These are phyloP conservation scores for Hyphodiscus hymeniophilus DNA, from an alignment of 495 filamentous ascomycete species.

Conservation along the genomic window DNA sequence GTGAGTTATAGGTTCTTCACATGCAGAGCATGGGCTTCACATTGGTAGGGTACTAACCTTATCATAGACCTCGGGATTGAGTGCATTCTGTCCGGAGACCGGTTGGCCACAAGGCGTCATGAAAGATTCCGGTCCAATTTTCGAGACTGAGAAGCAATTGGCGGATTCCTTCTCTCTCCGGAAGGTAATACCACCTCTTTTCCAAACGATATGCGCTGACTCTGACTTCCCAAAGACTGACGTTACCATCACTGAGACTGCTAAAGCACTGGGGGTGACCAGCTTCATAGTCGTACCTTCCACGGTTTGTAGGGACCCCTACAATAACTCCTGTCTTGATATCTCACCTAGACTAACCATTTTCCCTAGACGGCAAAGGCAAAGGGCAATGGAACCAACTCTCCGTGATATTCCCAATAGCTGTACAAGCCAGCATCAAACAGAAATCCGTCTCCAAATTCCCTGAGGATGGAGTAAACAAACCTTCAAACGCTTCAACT, in stretches of 20 bases:
- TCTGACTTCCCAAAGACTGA: conserved; percentile 21
- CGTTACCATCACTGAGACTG: conserved; percentile 22
- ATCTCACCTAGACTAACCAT: conserved; percentile 13
- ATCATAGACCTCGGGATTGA: conserved; percentile 24
- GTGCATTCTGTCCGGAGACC: conserved; percentile 22
- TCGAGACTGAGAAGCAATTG: conserved; percentile 25
- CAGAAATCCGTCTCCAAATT: conserved; percentile 31
- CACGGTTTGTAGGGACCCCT: conserved; percentile 25
- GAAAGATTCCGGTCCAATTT: conserved; percentile 26
- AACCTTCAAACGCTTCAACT: conserved; percentile 16
- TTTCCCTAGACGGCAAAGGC: conserved; percentile 28
- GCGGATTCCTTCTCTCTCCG: conserved; percentile 21
- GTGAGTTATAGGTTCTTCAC: conserved; percentile 20
- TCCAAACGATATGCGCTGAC: conserved; percentile 11
- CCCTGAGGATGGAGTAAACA: conserved; percentile 26
- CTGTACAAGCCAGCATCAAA: conserved; percentile 26
- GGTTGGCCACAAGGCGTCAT: conserved; percentile 27
- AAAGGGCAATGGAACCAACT: conserved; percentile 30
- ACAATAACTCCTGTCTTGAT: conserved; percentile 2
- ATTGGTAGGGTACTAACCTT: conserved; percentile 11
- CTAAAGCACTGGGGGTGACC: conserved; percentile 25
- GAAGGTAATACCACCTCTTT: conserved; percentile 18
- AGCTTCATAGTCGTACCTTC: conserved; percentile 27
- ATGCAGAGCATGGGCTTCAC: conserved; percentile 17
- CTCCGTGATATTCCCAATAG: conserved; percentile 29